Evolutionary conservation across 371 early-diverging fungal genomes (phyloP).

Genomic region (Lichtheimia hyalospora): DNA sequence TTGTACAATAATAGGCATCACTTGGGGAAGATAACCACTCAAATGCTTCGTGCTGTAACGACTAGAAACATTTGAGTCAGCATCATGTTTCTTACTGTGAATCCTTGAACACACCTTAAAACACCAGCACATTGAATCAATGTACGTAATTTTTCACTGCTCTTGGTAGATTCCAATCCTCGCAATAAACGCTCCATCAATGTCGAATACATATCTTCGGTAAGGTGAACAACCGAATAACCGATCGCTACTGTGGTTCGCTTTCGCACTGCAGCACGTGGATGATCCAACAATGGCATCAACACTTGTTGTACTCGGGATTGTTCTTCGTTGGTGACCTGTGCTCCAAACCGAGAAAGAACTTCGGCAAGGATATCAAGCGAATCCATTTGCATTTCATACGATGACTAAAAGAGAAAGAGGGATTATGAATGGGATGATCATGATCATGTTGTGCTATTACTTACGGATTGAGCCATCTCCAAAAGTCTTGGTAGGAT

Average conservation of each 20-base stretch:
- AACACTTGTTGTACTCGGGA: constrained; percentile 64
- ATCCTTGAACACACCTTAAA: constrained; percentile 53
- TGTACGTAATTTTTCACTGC: constrained; percentile 69
- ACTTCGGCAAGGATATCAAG: constrained; percentile 86
- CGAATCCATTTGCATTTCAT: constrained; percentile 80
- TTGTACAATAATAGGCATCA: constrained; percentile 68
- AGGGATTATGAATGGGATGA: neutral
- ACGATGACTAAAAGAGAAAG: constrained; percentile 35
- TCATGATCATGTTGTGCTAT: neutral
- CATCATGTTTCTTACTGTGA: no score
- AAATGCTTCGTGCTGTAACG: constrained; percentile 72
- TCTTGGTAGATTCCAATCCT: constrained; percentile 40
- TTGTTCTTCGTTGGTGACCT: constrained; percentile 52
- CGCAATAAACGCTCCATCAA: constrained; percentile 43
- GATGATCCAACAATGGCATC: constrained; percentile 67
- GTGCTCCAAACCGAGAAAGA: constrained; percentile 72
- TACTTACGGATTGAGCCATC: constrained; percentile 11
- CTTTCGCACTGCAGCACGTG: constrained; percentile 83
- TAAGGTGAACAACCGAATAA: constrained; percentile 66
- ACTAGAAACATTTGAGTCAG: constrained; percentile 36
- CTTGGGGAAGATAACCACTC: constrained; percentile 64
- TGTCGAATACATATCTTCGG: constrained; percentile 72
- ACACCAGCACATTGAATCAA: constrained; percentile 73
- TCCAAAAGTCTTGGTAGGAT: constrained; percentile 65
- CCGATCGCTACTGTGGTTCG: constrained; percentile 79